These are phyloP conservation scores for Bryoerythrophyllum caledonicum DNA, from an alignment of 225 moss, liverwort and hornwort genomes.

Conservation along the genomic window DNA sequence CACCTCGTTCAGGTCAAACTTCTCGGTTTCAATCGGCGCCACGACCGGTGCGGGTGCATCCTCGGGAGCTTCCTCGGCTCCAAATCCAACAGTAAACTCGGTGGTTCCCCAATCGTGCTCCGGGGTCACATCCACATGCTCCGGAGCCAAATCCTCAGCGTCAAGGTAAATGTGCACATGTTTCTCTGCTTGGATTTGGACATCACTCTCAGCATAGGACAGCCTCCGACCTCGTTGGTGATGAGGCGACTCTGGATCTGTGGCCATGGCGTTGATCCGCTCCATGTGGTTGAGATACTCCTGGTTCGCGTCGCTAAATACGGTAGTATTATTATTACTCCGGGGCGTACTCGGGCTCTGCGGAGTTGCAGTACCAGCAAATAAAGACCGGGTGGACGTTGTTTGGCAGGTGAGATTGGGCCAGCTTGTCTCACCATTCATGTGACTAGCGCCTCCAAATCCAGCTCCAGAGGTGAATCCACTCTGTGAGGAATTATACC, in stretches of 20 bases:
- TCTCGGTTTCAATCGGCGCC: conserved; percentile 6
- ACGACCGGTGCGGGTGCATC: not conserved
- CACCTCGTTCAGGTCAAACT: conserved; percentile 58
- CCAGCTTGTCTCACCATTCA: conserved; percentile 20
- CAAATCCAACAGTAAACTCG: not conserved
- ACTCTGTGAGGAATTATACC: not conserved
- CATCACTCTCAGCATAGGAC: conserved; percentile 21
- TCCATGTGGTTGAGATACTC: conserved; percentile 31
- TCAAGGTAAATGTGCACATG: conserved; percentile 32
- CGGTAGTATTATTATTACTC: not conserved
- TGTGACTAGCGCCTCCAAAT: not conserved
- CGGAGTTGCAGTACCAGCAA: not conserved
- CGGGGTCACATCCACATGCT: not conserved
- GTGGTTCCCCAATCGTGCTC: conserved; percentile 13
- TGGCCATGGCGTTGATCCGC: conserved; percentile 23
- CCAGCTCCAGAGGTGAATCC: not conserved
- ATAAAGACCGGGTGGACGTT: not conserved
- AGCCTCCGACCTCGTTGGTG: conserved; percentile 27
- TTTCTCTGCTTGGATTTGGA: not conserved
- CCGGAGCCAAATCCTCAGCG: not conserved
- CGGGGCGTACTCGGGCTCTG: conserved; percentile 36
- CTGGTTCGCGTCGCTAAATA: conserved; percentile 24
- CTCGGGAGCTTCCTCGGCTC: not conserved
- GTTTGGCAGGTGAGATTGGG: conserved; percentile 31
- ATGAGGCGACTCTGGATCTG: conserved; percentile 26